These are phyloP conservation scores for Ceratocystiopsis brevicomis DNA, from an alignment of 2,329 filamentous ascomycete genomes.

Conservation along the genomic window DNA sequence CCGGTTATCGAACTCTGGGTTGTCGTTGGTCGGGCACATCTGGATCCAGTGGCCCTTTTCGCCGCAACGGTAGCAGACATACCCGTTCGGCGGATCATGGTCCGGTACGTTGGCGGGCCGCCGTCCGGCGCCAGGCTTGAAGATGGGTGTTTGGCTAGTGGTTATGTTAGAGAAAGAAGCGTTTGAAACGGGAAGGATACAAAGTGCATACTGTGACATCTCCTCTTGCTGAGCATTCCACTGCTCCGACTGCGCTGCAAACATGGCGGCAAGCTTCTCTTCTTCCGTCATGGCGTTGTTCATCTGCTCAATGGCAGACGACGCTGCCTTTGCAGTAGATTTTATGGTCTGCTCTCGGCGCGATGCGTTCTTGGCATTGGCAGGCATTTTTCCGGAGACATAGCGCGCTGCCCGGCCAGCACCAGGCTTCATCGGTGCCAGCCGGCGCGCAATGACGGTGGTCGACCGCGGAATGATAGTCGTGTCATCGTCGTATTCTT, in stretches of 20 bases:
- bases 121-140: slow-evolving; percentile 44
- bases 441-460: slow-evolving; percentile 72
- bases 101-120: slow-evolving; percentile 63
- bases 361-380: slow-evolving; percentile 64
- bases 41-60: slow-evolving; percentile 99
- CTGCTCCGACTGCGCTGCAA: slow-evolving; percentile 72
- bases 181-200: not conserved
- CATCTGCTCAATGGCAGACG: slow-evolving; percentile 43
- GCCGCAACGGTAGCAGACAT: slow-evolving; percentile 89
- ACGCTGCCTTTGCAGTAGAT: slow-evolving; percentile 33
- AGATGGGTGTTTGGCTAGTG: slow-evolving; percentile 40
- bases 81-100: slow-evolving; percentile 80
- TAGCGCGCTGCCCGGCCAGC: slow-evolving; percentile 85
- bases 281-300: slow-evolving; percentile 77
- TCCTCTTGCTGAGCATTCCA: slow-evolving; percentile 90
- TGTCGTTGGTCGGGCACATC: slow-evolving; percentile 92
- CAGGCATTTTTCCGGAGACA: slow-evolving; percentile 88
- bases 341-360: slow-evolving; percentile 46
- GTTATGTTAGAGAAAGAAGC: slow-evolving; percentile 16
- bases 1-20: slow-evolving; percentile 85
- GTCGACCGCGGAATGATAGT: slow-evolving; percentile 93
- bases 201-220: slow-evolving; percentile 53
- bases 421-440: slow-evolving; percentile 68
- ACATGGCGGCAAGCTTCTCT: slow-evolving; percentile 82
- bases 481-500: slow-evolving; percentile 95